Evolutionary conservation across 495 filamentous ascomycete genomes (phyloP).

Genomic region (Penicillium parvum): DNA sequence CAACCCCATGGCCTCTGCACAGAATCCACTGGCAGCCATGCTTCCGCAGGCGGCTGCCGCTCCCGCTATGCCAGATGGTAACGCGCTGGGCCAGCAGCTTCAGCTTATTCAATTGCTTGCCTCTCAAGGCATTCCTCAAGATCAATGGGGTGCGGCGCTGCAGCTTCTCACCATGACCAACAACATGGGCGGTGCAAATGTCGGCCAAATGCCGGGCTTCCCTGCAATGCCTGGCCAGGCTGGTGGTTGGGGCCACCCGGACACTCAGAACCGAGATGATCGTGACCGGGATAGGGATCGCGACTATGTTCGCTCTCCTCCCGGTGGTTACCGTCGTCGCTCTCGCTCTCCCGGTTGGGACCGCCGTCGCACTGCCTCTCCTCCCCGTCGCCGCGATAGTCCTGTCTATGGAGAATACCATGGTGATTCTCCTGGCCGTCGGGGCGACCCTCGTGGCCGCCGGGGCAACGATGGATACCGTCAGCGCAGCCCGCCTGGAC

Average conservation of each 20-base stretch:
- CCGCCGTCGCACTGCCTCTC: constrained; percentile 57
- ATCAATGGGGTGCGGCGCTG: constrained; percentile 55
- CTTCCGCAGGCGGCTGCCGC: constrained; percentile 37
- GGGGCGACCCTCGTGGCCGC: constrained; percentile 53
- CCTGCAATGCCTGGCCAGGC: constrained; percentile 17
- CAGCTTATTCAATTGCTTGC: constrained; percentile 56
- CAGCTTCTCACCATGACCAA: constrained; percentile 43
- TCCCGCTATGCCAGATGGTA: constrained; percentile 32
- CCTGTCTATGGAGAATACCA: constrained; percentile 68
- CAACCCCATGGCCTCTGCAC: constrained; percentile 36
- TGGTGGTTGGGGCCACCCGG: constrained; percentile 35
- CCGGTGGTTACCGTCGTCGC: constrained; percentile 60
- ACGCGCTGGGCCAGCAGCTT: constrained; percentile 56
- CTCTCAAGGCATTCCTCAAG: constrained; percentile 55
- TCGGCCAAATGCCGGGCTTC: constrained; percentile 30
- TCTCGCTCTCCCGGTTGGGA: constrained; percentile 72
- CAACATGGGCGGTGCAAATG: constrained; percentile 27
- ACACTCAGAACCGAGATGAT: constrained; percentile 57
- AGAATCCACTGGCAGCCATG: constrained; percentile 46
- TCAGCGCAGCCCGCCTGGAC: constrained; percentile 71
- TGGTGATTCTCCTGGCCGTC: constrained; percentile 55
- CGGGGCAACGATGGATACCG: constrained; percentile 62
- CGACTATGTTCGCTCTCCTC: constrained; percentile 53
- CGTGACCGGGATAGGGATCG: constrained; percentile 53
- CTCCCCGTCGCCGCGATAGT: constrained; percentile 60